A percentile compares a stretch with the other conserved stretches of the same genome.
phyloP scores from a whole-genome alignment of 805 yeast genomes.

The Sugiyamaella smithiae region DNA sequence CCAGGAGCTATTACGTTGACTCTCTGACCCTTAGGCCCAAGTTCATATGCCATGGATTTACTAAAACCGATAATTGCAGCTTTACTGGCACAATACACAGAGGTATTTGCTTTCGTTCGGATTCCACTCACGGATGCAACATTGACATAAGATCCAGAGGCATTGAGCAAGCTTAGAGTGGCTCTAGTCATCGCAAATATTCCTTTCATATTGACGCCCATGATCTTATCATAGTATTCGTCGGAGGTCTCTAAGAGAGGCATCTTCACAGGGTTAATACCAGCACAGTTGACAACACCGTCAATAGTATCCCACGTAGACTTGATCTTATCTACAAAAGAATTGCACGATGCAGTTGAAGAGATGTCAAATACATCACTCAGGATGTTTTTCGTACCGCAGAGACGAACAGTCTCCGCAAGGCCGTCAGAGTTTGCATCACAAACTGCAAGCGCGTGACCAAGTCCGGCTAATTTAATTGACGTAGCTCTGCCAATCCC shows the following conservation, averaged over 20 bases:
- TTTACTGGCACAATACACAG: constrained; percentile 1
- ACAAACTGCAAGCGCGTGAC: background rate
- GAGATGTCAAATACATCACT: background rate
- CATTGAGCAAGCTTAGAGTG: background rate
- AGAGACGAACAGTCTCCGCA: background rate
- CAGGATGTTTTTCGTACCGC: background rate
- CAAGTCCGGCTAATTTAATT: background rate
- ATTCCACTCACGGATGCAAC: constrained; percentile 1
- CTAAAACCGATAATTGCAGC: constrained; percentile 2
- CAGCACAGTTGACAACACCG: constrained; percentile 2
- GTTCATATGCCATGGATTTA: constrained; percentile 74
- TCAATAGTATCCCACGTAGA: background rate
- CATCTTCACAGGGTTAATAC: background rate
- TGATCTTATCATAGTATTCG: background rate
- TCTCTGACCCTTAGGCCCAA: constrained; percentile 86
- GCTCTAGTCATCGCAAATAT: constrained; percentile 5
- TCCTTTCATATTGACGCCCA: constrained; percentile 4
- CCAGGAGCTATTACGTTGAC: constrained; percentile 91
- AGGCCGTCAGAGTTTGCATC: background rate
- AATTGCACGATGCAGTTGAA: background rate
- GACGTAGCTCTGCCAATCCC: background rate
- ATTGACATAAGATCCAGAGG: background rate
- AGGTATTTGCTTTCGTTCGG: background rate
- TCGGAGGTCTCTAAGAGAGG: constrained; percentile 1
- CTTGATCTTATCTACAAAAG: background rate